Evolutionary conservation across 2,329 filamentous ascomycete species (phyloP).

Genomic region (Xylogone sp.): DNA sequence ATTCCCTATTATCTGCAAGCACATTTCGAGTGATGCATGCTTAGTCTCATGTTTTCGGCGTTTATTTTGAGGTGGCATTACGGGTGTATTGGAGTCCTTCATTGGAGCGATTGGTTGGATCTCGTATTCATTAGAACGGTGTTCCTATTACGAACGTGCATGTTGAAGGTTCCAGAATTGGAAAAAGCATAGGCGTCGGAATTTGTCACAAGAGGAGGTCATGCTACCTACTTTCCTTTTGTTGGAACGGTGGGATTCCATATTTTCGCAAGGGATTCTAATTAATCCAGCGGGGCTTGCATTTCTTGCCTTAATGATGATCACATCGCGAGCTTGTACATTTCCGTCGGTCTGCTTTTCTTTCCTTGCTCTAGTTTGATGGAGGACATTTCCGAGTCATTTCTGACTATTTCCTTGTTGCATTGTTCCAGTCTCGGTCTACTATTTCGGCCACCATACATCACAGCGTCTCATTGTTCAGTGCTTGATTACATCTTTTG

Average conservation of each 20-base stretch:
- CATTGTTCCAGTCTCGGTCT: neutral
- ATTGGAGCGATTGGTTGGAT: constrained; percentile 30
- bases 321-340: neutral
- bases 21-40: constrained; percentile 21
- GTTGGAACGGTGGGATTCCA: constrained; percentile 4
- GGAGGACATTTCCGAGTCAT: constrained; percentile 2
- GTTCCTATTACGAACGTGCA: constrained; percentile 6
- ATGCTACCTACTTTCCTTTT: constrained; percentile 5
- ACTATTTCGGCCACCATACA: neutral
- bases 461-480: neutral
- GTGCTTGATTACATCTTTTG: constrained; percentile 1
- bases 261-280: neutral
- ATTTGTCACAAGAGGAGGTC: neutral
- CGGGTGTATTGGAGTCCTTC: constrained; percentile 29
- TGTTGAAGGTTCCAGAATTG: constrained; percentile 1
- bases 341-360: neutral
- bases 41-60: constrained; percentile 22
- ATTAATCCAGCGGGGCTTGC: neutral
- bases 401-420: neutral
- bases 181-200: neutral
- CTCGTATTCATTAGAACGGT: constrained; percentile 28
- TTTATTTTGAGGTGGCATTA: constrained; percentile 27
- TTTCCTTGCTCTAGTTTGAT: constrained; percentile 1
- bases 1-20: constrained; percentile 17
- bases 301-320: constrained; percentile 2